A percentile compares a stretch with the other conserved stretches of the same genome.
Conservation (phyloP, 345 rosid species). For the Pistacia atlantica region DNA sequence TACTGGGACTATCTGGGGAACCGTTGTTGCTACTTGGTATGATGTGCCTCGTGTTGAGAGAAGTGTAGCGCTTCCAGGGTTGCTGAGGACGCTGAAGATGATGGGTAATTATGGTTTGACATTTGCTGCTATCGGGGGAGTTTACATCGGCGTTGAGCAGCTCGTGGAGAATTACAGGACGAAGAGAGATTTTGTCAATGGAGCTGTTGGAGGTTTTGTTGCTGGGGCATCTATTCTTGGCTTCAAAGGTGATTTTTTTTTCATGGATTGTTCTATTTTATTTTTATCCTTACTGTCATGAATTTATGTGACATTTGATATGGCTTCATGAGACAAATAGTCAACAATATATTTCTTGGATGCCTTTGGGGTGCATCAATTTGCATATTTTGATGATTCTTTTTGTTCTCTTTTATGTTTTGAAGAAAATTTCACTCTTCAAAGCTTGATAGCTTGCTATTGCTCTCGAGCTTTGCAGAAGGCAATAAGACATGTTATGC, state of each 20-base stretch:
- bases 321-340: not conserved
- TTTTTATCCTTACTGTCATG: not conserved
- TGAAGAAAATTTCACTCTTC: no score
- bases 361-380: not conserved
- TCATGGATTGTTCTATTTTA: not conserved
- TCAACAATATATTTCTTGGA: not conserved
- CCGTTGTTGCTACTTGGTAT: slow-evolving; percentile 84
- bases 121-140: slow-evolving; percentile 97
- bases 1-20: slow-evolving; percentile 87
- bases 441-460: not conserved
- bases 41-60: slow-evolving; percentile 99
- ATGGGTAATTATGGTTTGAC: slow-evolving; percentile 93
- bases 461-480: not conserved
- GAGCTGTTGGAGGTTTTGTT: slow-evolving; percentile 93
- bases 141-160: slow-evolving; percentile 98
- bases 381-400: not conserved
- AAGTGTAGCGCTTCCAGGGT: slow-evolving; percentile 89
- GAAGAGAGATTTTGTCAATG: slow-evolving; percentile 90
- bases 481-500: not conserved
- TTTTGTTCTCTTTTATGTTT: no score
- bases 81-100: slow-evolving; percentile 85
- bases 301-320: not conserved
- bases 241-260: slow-evolving; percentile 58
- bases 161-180: slow-evolving; percentile 64
- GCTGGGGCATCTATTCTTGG: slow-evolving; percentile 94